Conservation (phyloP, 495 filamentous ascomycete genomes). For the Daldinia childiae region DNA sequence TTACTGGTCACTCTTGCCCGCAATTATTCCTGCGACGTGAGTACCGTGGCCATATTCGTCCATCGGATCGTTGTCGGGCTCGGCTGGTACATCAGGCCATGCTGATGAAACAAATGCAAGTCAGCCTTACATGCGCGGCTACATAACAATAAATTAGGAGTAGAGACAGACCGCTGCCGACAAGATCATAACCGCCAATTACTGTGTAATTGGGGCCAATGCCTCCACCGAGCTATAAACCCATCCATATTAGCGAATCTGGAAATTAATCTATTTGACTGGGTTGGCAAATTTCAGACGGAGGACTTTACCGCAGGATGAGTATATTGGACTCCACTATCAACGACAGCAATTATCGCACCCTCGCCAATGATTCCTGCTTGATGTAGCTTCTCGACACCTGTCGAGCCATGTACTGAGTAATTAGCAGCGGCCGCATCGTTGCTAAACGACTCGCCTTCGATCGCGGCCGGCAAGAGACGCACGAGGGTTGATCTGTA, state of each 20-base stretch:
- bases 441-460: background rate
- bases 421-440: background rate
- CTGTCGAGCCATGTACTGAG: background rate
- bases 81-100: background rate
- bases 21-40: background rate
- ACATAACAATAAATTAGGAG: background rate
- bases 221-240: constrained; percentile 47
- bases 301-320: background rate
- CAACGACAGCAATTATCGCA: background rate
- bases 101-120: background rate
- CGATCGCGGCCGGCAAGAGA: background rate
- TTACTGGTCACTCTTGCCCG: background rate
- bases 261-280: background rate
- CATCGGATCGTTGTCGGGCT: background rate
- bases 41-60: background rate
- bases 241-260: background rate
- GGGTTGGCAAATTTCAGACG: background rate
- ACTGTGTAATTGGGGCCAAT: constrained; percentile 50
- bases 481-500: background rate
- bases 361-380: background rate
- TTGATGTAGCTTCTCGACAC: background rate
- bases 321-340: background rate
- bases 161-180: constrained; percentile 35
- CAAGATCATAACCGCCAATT: constrained; percentile 49
- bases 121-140: background rate